Conservation (phyloP, 164 flowering plant species). For the Berberis thunbergii region DNA sequence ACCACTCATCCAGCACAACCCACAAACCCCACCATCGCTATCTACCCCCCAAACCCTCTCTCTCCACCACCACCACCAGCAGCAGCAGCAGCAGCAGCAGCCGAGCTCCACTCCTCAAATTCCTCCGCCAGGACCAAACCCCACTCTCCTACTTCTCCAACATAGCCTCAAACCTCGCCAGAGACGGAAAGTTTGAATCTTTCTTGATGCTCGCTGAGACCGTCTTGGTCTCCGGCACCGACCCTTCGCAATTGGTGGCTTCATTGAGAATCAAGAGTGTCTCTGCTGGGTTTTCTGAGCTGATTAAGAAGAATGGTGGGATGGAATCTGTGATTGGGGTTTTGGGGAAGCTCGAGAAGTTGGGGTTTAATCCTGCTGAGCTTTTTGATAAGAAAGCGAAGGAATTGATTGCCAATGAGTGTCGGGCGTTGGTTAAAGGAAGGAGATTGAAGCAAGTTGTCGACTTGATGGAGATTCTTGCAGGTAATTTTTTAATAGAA, state of each 20-base stretch:
- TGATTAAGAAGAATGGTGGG: conserved; percentile 26
- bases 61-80: no score
- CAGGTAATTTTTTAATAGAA: conserved; percentile 26
- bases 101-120: no score
- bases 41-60: no score
- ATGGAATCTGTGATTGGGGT: conserved; percentile 23
- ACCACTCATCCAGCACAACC: no score
- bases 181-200: no score
- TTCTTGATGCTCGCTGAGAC: conserved; percentile 30
- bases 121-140: no score
- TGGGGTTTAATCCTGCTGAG: conserved; percentile 36
- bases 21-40: no score
- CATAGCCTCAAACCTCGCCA: no score
- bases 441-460: conserved; percentile 39
- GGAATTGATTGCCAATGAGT: conserved; percentile 31
- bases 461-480: conserved; percentile 43
- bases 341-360: conserved; percentile 27
- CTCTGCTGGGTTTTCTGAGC: conserved; percentile 28
- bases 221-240: conserved; percentile 23
- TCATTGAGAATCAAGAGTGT: conserved; percentile 25
- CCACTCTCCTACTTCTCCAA: no score
- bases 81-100: no score
- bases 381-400: conserved; percentile 34
- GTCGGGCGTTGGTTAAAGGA: conserved; percentile 23
- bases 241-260: conserved; percentile 17